Base-by-base conservation (phyloP, 1,139 yeast species). In the Debaryomyces nepalensis region DNA sequence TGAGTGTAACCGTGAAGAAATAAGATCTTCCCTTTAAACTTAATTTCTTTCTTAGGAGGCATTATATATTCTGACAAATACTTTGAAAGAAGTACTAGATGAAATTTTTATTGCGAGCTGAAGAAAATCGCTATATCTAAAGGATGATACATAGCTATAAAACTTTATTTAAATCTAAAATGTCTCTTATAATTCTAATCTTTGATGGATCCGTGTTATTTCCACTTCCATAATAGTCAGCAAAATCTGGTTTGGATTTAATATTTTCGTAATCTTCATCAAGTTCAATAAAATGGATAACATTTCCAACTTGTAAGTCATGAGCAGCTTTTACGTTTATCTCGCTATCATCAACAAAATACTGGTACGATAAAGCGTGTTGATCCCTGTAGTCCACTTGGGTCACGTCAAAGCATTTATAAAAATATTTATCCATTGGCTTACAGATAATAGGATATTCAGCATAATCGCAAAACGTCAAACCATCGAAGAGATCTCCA, bases 401-500 rank as follows among this genome's bases (percentile, higher is more conserved):
- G 27, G 96, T 84, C 44, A 81, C 77, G 9, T 58, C 48, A 64
- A 87, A 72, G 14, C 89, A 82, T 77, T 58, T 82, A 68, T 50
- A 64, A 52, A 65, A 74, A 51, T 61, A 74, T 41, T 59, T 72
- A 11, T 72, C 68, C 82, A 87, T 87, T 11, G 99, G 99, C 67
- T 93, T 93, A 67, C 98, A 91, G 23, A 84, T 64, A 44, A 93
- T 73, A 4, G 91, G 90, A 46, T 61, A 65, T 49, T 70, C 63
- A 6, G 78, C 62, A 59, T 93, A 93, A 66, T 93, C 96, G 67
- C 99, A 93, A 65, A 71, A 93, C 0, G 97, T 89, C 53, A 93
- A 76, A 1, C 99, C 99, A 52, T 91, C 98, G 58, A 93, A 91
- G 44, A 89, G 61, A 59, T 91, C 97, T 16, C 93, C 97, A 24